phyloP scores from a whole-genome alignment of 2,329 filamentous ascomycete genomes.

The Albifimbria verrucaria region DNA sequence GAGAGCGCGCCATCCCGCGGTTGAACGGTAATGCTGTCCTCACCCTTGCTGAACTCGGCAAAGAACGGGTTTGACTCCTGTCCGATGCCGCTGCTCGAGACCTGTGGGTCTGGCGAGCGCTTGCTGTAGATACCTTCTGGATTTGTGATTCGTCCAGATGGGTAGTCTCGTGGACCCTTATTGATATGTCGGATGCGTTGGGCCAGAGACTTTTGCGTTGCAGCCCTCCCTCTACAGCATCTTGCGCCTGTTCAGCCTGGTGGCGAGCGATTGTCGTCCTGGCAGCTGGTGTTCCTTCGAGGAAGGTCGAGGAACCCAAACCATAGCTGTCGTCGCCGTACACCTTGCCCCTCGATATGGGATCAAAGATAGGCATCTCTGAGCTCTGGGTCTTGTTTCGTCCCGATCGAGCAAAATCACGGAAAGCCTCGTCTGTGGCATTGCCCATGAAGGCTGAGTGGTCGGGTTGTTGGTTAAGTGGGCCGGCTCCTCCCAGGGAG shows the following conservation, averaged over 20 bases:
- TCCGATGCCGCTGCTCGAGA: conserved; percentile 27
- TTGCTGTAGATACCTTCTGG: conserved; percentile 47
- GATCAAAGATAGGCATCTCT: conserved; percentile 61
- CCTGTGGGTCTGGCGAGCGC: conserved; percentile 36
- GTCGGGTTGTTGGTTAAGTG: conserved; percentile 76
- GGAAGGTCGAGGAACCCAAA: conserved; percentile 89
- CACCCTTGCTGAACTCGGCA: conserved; percentile 65
- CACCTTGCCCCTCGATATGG: conserved; percentile 63
- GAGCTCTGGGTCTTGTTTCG: conserved; percentile 9
- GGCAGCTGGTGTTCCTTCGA: conserved; percentile 89
- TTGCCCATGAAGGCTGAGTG: conserved; percentile 83
- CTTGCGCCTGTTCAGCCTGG: conserved; percentile 64
- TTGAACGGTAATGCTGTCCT: conserved; percentile 48
- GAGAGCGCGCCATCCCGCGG: conserved; percentile 34
- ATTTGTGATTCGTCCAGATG: conserved; percentile 54
- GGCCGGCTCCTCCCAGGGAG: conserved; percentile 81
- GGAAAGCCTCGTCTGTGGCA: conserved; percentile 78
- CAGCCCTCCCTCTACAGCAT: conserved; percentile 58
- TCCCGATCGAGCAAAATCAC: conserved; percentile 59
- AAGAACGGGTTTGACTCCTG: conserved; percentile 72
- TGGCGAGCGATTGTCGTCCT: conserved; percentile 73
- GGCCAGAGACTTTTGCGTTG: conserved; percentile 91
- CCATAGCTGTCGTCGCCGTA: conserved; percentile 83
- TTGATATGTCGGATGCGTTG: conserved; percentile 87
- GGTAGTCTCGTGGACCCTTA: conserved; percentile 60